Evolutionary conservation across 208 protist genomes (phyloP).

Genomic region (Phytomonas sp.): DNA sequence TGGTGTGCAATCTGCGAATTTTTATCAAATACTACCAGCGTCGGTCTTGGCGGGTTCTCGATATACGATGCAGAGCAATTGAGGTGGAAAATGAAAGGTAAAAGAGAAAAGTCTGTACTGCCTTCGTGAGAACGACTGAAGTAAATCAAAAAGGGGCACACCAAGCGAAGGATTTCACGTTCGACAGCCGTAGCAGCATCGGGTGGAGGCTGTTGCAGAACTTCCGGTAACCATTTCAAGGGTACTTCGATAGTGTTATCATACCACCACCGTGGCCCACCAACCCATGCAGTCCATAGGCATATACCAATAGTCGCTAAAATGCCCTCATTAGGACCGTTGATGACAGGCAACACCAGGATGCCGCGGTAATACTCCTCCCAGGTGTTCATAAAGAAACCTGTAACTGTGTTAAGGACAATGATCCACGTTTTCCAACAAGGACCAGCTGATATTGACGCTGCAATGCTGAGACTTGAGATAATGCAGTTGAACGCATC

Average conservation of each 20-base stretch:
- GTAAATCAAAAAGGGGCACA: conserved; percentile 33
- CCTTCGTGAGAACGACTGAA: not conserved
- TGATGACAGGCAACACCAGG: conserved; percentile 83
- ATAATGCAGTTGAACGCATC: conserved; percentile 81
- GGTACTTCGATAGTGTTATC: conserved; percentile 42
- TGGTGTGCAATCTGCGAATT: conserved; percentile 7
- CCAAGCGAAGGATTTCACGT: conserved; percentile 14
- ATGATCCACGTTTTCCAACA: conserved; percentile 65
- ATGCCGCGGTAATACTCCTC: conserved; percentile 84
- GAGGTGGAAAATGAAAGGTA: conserved; percentile 36
- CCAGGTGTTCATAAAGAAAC: conserved; percentile 84
- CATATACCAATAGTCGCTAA: conserved; percentile 47
- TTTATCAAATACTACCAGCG: conserved; percentile 12
- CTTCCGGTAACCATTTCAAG: conserved; percentile 25
- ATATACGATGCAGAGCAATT: conserved; percentile 45
- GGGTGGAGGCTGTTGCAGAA: conserved; percentile 41
- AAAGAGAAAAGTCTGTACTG: conserved; percentile 8
- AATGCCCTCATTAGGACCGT: conserved; percentile 89
- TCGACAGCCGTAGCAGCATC: conserved; percentile 39
- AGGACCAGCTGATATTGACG: conserved; percentile 37
- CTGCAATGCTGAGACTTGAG: conserved; percentile 36
- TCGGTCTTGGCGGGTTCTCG: conserved; percentile 25
- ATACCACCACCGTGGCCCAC: conserved; percentile 67
- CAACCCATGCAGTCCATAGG: conserved; percentile 49
- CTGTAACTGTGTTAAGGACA: conserved; percentile 34